A percentile compares a stretch with the other conserved stretches of the same genome.
Conservation (phyloP, 345 rosid species). For the Eucalyptus coolabah region DNA sequence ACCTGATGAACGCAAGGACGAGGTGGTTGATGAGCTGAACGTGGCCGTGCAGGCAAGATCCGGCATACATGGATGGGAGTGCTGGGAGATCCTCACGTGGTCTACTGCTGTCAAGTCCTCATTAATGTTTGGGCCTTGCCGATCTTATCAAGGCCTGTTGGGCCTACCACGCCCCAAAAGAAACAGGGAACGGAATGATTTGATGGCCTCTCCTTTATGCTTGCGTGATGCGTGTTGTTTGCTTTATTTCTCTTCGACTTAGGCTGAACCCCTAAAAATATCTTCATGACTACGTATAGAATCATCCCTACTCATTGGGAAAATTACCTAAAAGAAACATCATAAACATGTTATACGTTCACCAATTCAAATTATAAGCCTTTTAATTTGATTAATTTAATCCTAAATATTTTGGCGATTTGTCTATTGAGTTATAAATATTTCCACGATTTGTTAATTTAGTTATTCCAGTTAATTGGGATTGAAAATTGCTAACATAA, state of each 20-base stretch:
- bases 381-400: too few species aligned
- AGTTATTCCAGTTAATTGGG: rapidly evolving
- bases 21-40: neutral
- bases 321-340: too few species aligned
- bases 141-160: neutral
- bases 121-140: neutral
- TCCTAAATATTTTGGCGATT: rapidly evolving
- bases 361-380: rapidly evolving
- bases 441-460: too few species aligned
- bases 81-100: neutral
- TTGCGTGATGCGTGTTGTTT: neutral
- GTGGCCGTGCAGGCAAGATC: neutral
- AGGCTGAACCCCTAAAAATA: neutral
- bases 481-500: rapidly evolving
- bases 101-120: neutral
- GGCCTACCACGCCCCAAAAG: neutral
- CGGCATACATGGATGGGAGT: neutral
- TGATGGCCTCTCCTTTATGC: neutral
- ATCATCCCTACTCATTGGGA: neutral
- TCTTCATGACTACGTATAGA: neutral
- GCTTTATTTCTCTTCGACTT: neutral
- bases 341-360: too few species aligned
- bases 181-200: neutral
- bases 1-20: neutral
- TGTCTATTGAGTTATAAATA: rapidly evolving